These are phyloP conservation scores for Pholiota adiposa DNA, from an alignment of 1,284 basidiomycete species.

Conservation along the genomic window DNA sequence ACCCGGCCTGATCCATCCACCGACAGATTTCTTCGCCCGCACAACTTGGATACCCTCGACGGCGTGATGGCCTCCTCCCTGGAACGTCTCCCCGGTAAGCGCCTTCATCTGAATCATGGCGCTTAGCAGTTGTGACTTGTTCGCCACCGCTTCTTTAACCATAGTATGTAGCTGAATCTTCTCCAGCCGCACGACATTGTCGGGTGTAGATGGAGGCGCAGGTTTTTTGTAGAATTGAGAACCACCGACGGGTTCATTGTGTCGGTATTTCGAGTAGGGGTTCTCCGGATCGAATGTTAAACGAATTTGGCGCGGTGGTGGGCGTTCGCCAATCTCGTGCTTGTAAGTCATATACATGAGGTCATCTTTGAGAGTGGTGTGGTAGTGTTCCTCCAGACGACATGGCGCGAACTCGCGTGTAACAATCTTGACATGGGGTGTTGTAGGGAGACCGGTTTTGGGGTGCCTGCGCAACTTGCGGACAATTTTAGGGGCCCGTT, in stretches of 20 bases:
- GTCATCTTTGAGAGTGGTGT: conserved; percentile 82
- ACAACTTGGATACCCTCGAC: conserved; percentile 84
- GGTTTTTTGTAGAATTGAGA: conserved; percentile 66
- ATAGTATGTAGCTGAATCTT: conserved; percentile 86
- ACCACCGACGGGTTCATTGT: conserved; percentile 78
- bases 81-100: conserved; percentile 82
- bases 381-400: conserved; percentile 86
- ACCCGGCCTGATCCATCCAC: conserved; percentile 87
- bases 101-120: conserved; percentile 88
- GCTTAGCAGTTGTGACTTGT: conserved; percentile 80
- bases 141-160: conserved; percentile 79
- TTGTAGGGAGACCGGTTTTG: conserved; percentile 59
- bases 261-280: conserved; percentile 78
- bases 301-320: conserved; percentile 60
- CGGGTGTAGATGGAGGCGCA: conserved; percentile 63
- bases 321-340: conserved; percentile 62
- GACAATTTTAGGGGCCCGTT: conserved; percentile 48
- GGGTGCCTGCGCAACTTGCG: conserved; percentile 52
- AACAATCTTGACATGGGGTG: conserved; percentile 62
- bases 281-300: conserved; percentile 78
- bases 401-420: conserved; percentile 76
- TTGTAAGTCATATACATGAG: conserved; percentile 96
- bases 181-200: conserved; percentile 80
- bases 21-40: conserved; percentile 77
- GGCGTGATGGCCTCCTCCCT: conserved; percentile 70